Evolutionary conservation across 2,329 filamentous ascomycete species (phyloP).

Genomic region (Colletotrichum neosansevieriae): DNA sequence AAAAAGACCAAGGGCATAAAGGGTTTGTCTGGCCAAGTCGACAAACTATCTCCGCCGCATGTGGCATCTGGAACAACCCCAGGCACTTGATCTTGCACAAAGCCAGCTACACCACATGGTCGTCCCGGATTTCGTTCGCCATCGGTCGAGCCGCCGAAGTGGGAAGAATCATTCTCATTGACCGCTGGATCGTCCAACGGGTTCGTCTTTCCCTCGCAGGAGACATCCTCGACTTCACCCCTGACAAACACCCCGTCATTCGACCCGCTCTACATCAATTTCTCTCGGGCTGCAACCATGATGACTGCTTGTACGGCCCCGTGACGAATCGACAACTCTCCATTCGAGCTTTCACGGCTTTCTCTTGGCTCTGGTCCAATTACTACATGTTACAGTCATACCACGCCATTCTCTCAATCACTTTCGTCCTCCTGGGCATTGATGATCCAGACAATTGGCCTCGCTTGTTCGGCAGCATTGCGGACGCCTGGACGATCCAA

Average conservation of each 20-base stretch:
- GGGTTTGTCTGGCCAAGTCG: neutral
- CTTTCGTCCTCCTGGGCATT: neutral
- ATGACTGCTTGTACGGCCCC: neutral
- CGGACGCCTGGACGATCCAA: neutral
- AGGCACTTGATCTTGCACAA: neutral
- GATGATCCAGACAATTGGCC: neutral
- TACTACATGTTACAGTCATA: neutral
- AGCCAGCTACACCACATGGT: neutral
- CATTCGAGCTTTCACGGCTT: neutral
- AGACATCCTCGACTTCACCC: neutral
- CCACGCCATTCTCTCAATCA: neutral
- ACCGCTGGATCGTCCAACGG: neutral
- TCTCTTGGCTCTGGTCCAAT: conserved; percentile 6
- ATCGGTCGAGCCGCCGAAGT: neutral
- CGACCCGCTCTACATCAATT: neutral
- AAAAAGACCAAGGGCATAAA: neutral
- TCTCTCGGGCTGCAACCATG: neutral
- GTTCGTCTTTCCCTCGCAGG: neutral
- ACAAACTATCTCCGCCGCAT: neutral
- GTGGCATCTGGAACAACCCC: neutral
- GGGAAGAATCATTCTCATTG: neutral
- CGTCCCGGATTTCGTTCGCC: neutral
- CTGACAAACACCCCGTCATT: neutral
- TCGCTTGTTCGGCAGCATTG: neutral
- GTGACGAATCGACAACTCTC: neutral